phyloP scores from a whole-genome alignment of 2,329 filamentous ascomycete genomes.

The Microsporum audouinii region DNA sequence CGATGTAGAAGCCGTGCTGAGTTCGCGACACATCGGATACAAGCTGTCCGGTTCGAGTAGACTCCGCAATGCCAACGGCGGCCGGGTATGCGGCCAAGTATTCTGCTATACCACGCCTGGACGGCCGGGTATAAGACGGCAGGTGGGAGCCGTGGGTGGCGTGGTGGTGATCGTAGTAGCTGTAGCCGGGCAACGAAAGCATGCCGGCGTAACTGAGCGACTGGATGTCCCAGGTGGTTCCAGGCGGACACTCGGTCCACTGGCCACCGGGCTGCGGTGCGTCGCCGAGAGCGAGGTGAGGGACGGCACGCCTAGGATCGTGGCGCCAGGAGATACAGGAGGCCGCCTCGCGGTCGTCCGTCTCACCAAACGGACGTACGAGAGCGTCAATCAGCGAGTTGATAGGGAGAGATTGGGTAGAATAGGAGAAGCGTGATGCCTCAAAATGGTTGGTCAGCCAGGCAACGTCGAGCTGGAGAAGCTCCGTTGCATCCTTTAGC shows the following conservation, averaged over 20 bases:
- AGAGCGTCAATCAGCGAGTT: conserved; percentile 51
- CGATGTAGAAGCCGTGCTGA: conserved; percentile 39
- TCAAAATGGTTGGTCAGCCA: conserved; percentile 47
- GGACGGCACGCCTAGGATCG: conserved; percentile 40
- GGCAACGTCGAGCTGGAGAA: conserved; percentile 39
- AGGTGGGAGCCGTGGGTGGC: conserved; percentile 31
- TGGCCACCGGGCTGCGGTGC: conserved; percentile 44
- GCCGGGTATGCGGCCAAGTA: conserved; percentile 46
- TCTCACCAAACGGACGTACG: conserved; percentile 47
- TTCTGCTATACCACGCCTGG: conserved; percentile 42
- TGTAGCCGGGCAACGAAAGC: conserved; percentile 49
- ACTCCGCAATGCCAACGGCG: conserved; percentile 41
- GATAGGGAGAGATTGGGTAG: conserved; percentile 48
- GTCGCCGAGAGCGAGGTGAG: conserved; percentile 45
- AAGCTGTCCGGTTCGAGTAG: conserved; percentile 34
- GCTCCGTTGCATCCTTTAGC: conserved; percentile 36
- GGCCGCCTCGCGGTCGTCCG: conserved; percentile 39
- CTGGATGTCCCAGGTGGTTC: conserved; percentile 45
- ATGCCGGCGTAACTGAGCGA: conserved; percentile 52
- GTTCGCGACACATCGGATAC: conserved; percentile 37
- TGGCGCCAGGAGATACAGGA: conserved; percentile 46
- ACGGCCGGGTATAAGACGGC: conserved; percentile 45
- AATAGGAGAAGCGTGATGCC: conserved; percentile 48
- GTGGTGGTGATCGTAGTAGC: conserved; percentile 43
- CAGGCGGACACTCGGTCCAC: conserved; percentile 46